These are phyloP conservation scores for Canna indica DNA, from an alignment of 176 grass and related monocot species.

Conservation along the genomic window DNA sequence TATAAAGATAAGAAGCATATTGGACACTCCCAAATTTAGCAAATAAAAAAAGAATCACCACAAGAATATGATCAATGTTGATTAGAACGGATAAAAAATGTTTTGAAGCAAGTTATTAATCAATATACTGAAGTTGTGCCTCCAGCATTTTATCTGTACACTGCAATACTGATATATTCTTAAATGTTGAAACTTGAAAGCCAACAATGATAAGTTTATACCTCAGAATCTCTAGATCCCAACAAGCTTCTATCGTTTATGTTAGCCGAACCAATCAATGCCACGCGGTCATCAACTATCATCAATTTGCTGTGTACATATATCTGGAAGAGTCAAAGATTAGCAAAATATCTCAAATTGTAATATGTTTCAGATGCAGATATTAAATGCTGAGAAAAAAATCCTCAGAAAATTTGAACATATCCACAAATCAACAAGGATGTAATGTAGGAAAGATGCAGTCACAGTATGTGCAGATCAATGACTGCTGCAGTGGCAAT, in stretches of 20 bases:
- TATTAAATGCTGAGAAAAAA: not conserved
- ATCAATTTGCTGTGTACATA: constrained; percentile 99
- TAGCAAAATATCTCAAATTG: not conserved
- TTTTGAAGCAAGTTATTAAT: not conserved
- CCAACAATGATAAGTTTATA: constrained; percentile 24
- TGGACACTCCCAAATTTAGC: no score
- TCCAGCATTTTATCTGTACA: not conserved
- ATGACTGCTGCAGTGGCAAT: no score
- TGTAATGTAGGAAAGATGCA: no score
- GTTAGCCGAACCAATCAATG: constrained; percentile 95
- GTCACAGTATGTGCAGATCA: no score
- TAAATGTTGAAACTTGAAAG: not conserved
- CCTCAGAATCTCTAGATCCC: constrained; percentile 97
- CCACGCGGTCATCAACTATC: constrained; percentile 92
- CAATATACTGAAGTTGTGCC: not conserved
- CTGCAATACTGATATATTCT: not conserved
- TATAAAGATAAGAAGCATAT: no score
- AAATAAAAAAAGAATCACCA: no score
- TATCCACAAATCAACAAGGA: not conserved
- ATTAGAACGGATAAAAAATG: not conserved
- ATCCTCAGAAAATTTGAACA: not conserved
- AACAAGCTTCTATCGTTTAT: constrained; percentile 98
- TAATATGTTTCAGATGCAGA: not conserved
- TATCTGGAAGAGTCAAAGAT: constrained; percentile 41
- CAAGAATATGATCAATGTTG: not conserved